Evolutionary conservation across 129 eudicot species (phyloP).

Genomic region (Escallonia herrerae): DNA sequence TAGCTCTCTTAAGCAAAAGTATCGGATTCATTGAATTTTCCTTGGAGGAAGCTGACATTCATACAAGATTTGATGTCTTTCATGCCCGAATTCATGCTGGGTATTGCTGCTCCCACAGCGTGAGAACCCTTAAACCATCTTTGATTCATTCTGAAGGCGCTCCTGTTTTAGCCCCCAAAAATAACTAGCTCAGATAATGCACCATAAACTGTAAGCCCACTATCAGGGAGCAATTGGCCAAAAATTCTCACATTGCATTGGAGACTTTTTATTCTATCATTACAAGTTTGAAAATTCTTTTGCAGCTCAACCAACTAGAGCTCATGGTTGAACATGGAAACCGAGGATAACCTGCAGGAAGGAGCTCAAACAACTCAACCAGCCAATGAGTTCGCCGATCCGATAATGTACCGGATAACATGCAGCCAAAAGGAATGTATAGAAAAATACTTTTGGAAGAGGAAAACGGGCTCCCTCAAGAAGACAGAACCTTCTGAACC

Average conservation of each 20-base stretch:
- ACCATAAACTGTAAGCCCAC: neutral
- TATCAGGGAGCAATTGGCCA: neutral
- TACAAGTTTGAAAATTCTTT: slow-evolving; percentile 13
- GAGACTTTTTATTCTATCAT: slow-evolving; percentile 23
- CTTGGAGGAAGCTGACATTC: no score
- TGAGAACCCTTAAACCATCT: no score
- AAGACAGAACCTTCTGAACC: slow-evolving; percentile 40
- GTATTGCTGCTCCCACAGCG: neutral
- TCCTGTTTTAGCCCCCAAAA: no score
- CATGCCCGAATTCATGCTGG: neutral
- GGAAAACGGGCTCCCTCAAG: neutral
- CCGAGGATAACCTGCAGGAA: neutral
- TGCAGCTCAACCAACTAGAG: slow-evolving; percentile 21
- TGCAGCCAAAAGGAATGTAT: slow-evolving; percentile 2
- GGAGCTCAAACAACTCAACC: neutral
- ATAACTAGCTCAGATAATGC: no score
- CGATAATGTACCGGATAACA: slow-evolving; percentile 16
- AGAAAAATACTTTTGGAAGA: neutral
- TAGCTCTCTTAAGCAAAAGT: no score
- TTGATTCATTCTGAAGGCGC: no score
- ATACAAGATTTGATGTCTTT: neutral
- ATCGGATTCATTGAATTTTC: no score
- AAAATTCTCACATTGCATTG: slow-evolving; percentile 6
- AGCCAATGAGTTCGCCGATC: slow-evolving; percentile 19
- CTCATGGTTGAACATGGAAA: slow-evolving; percentile 19